Base-by-base conservation (phyloP, 177 flowering plant genomes). In the Vitis hybrid region DNA sequence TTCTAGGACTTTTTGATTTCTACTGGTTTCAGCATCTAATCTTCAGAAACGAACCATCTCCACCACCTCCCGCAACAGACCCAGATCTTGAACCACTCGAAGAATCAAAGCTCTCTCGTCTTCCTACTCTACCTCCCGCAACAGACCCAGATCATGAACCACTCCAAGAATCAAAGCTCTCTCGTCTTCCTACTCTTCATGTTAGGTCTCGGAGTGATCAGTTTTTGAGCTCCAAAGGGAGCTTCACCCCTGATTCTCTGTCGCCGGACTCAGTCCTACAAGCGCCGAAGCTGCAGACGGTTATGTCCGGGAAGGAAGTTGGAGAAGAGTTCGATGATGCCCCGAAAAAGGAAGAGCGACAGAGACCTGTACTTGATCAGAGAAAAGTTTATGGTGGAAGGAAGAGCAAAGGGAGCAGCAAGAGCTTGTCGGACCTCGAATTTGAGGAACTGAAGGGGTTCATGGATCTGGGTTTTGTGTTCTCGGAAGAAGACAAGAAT, bases 1-100 rank as follows among this genome's bases (percentile, higher is more conserved):
- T 90, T 14, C 70, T 88, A 0, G 61, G 65, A 20, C 90, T 88
- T 72, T 78, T 87, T 57, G 92, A 90, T 70, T 67, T 74, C 0
- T 72, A 31, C 78, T 90, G 96, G 96, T 89, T 80, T 66, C 54
- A 65, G 14, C 73, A 49, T 12, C 52, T 66, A 49, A 68, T 80
- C 71, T 52, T 81, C 72, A 50, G 65, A 50, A 56, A 52, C 1
- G 65, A 78, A 2, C 12, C 73, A 29, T 62, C 56, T 49, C 34
- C 62, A 54, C n/a, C 59, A 14, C 50, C 2, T 39, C 57, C 29
- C 29, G 29, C 39, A 34, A 2, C 57, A 60, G 65, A n/a, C 67
- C 78, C 75, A 68, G 72, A 20, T 61, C 65, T 57, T 16, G 66
- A 61, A 50, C 61, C 60, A 31, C 10, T 59, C 5, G 34, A 56